Evolutionary conservation across 2,329 filamentous ascomycete species (phyloP).

Genomic region (Colletotrichum sidae): DNA sequence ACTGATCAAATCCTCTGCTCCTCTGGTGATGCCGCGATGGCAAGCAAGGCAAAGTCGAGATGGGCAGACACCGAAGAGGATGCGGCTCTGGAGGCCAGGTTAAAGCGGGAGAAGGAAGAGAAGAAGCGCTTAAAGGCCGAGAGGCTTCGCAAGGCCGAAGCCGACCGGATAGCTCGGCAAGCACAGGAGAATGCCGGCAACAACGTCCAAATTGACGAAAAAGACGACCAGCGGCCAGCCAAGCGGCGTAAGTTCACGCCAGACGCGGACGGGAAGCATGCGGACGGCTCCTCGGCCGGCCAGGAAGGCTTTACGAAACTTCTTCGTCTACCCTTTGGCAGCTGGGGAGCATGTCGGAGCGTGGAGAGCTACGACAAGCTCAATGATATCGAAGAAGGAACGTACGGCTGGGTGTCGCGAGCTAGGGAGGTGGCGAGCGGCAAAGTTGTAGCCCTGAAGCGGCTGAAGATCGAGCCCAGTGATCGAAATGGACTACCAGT

Average conservation of each 20-base stretch:
- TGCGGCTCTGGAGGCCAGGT: constrained; percentile 76
- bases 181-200: constrained; percentile 22
- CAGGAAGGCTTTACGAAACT: constrained; percentile 62
- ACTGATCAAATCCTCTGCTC: too few relatives aligned
- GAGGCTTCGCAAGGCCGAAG: constrained; percentile 78
- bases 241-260: constrained; percentile 73
- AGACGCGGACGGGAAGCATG: constrained; percentile 43
- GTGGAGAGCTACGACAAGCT: constrained; percentile 91
- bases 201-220: constrained; percentile 43
- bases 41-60: constrained; percentile 75
- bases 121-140: constrained; percentile 87
- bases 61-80: constrained; percentile 92
- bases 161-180: constrained; percentile 49
- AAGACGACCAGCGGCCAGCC: constrained; percentile 59
- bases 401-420: constrained; percentile 93
- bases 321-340: constrained; percentile 75
- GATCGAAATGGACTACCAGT: constrained; percentile 85
- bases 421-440: constrained; percentile 80
- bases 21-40: constrained; percentile 57
- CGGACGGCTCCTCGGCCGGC: constrained; percentile 40
- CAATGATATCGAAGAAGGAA: constrained; percentile 97
- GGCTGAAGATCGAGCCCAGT: constrained; percentile 86
- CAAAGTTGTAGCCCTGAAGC: constrained; percentile 90
- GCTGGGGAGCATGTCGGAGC: constrained; percentile 78
- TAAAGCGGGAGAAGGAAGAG: constrained; percentile 87